phyloP scores from a whole-genome alignment of 805 yeast genomes.

The Schwanniomyces polymorphus region DNA sequence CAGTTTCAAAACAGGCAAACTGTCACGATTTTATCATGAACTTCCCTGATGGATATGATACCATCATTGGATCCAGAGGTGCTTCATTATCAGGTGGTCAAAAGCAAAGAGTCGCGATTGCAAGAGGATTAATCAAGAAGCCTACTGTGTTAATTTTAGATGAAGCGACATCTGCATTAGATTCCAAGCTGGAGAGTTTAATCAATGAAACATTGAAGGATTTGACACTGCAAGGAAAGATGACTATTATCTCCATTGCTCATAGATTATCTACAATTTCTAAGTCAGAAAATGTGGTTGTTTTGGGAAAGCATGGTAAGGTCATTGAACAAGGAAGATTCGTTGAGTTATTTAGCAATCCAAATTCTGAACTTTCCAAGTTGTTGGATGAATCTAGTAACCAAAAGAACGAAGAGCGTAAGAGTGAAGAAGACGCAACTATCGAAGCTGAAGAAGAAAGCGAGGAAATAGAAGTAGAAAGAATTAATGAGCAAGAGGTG shows the following conservation, averaged over 20 bases:
- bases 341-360: conserved; percentile 38
- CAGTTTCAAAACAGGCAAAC: conserved; percentile 53
- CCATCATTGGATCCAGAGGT: conserved; percentile 56
- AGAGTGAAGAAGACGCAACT: conserved; percentile 23
- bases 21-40: conserved; percentile 56
- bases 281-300: conserved; percentile 44
- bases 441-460: conserved; percentile 24
- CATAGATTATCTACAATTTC: conserved; percentile 46
- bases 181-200: conserved; percentile 48
- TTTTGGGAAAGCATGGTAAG: conserved; percentile 40
- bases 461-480: conserved; percentile 13
- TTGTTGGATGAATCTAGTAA: conserved; percentile 37
- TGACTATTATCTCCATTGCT: conserved; percentile 46
- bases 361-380: conserved; percentile 41
- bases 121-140: conserved; percentile 66
- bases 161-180: conserved; percentile 69
- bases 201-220: conserved; percentile 42
- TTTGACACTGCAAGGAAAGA: conserved; percentile 35
- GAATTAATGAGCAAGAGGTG: conserved; percentile 12
- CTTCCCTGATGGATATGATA: conserved; percentile 62
- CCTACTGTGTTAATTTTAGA: conserved; percentile 66
- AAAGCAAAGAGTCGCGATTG: conserved; percentile 75
- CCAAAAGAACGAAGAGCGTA: conserved; percentile 11
- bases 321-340: conserved; percentile 43
- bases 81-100: conserved; percentile 72